Conservation (phyloP, 2,329 filamentous ascomycete species). For the Pseudocercospora pini-densiflorae region DNA sequence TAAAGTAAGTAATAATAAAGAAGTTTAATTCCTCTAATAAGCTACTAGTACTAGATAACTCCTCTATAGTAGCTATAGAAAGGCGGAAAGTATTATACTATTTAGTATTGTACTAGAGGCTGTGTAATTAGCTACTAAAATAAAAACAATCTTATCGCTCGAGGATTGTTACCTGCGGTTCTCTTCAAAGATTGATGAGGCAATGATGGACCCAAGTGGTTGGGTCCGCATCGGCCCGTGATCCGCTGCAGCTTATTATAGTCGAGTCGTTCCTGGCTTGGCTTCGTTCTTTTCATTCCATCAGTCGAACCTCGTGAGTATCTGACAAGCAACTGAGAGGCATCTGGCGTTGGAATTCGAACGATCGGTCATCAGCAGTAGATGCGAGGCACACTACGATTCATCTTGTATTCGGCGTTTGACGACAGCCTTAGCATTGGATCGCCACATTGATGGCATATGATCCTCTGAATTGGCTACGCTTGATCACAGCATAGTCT, state of each 20-base stretch:
- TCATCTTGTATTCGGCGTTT: too few species aligned
- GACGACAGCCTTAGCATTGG: too few species aligned
- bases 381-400: neutral
- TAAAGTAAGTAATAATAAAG: neutral
- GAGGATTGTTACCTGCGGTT: neutral
- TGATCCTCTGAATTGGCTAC: neutral
- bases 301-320: neutral
- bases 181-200: neutral
- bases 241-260: neutral
- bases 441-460: neutral
- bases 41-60: neutral
- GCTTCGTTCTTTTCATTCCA: neutral
- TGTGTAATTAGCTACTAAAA: neutral
- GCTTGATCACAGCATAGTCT: neutral
- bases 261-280: neutral
- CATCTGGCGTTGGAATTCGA: neutral
- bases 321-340: neutral
- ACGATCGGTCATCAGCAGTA: neutral
- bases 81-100: neutral
- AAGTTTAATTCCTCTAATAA: too few species aligned
- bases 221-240: too few species aligned
- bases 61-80: neutral
- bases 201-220: too few species aligned
- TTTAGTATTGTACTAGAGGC: too few species aligned
- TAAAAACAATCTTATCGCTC: neutral